Conservation (phyloP, 352 stramenopile species). For the Hyaloperonospora arabidopsidis region DNA sequence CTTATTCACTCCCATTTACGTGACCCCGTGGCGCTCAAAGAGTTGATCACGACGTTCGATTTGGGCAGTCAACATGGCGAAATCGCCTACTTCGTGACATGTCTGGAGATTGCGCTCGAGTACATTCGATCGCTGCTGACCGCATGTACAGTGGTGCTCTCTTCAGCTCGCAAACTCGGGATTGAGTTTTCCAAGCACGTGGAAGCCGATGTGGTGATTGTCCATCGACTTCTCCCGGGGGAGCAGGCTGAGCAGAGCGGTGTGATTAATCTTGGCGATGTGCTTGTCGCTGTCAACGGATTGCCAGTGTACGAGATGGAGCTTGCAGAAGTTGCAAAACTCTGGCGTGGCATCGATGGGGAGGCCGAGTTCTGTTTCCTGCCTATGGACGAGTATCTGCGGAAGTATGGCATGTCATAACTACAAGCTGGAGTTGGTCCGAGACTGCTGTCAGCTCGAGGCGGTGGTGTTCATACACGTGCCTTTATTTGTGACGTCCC, state of each 20-base stretch:
- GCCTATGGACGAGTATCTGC: slow-evolving; percentile 63
- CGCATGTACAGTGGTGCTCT: slow-evolving; percentile 72
- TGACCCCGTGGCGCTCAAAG: slow-evolving; percentile 65
- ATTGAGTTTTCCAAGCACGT: slow-evolving; percentile 66
- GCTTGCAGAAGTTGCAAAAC: slow-evolving; percentile 61
- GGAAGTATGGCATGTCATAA: slow-evolving; percentile 44
- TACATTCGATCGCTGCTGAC: slow-evolving; percentile 81
- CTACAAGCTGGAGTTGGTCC: too few species aligned
- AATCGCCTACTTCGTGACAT: slow-evolving; percentile 83
- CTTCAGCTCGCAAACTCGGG: slow-evolving; percentile 55
- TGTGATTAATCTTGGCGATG: slow-evolving; percentile 51
- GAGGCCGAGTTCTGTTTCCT: slow-evolving; percentile 77
- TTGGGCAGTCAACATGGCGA: slow-evolving; percentile 58
- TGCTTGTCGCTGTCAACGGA: slow-evolving; percentile 76
- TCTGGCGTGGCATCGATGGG: slow-evolving; percentile 58
- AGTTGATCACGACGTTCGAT: slow-evolving; percentile 78
- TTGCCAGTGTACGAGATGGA: slow-evolving; percentile 78
- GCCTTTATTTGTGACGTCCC: too few species aligned
- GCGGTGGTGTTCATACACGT: too few species aligned
- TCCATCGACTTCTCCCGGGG: slow-evolving; percentile 41
- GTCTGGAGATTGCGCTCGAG: slow-evolving; percentile 81
- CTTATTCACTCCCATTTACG: slow-evolving; percentile 66
- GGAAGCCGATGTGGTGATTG: slow-evolving; percentile 46
- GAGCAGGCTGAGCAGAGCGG: slow-evolving; percentile 63
- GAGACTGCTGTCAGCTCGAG: too few species aligned